Evolutionary conservation across 2,329 filamentous ascomycete species (phyloP).

Genomic region (Chrysoporthe cubensis): DNA sequence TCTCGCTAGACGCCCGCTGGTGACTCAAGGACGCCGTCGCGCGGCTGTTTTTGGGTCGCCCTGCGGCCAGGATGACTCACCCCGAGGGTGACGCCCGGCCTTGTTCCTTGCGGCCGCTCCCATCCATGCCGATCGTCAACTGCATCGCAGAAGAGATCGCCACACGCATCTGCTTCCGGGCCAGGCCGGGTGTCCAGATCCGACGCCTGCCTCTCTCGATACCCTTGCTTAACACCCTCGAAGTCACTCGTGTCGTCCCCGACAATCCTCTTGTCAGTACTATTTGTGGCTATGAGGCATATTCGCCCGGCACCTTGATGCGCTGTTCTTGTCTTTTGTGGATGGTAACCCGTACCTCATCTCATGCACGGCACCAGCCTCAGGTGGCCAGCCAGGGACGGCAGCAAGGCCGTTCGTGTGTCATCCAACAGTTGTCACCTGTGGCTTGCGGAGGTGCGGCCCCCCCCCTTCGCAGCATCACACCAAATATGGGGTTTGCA

Average conservation of each 20-base stretch:
- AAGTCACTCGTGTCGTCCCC: constrained; percentile 1
- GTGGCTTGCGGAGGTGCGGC: constrained; percentile 4
- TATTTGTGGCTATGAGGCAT: neutral
- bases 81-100: constrained; percentile 7
- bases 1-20: constrained; percentile 10
- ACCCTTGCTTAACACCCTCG: constrained; percentile 5
- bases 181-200: neutral
- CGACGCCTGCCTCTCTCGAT: neutral
- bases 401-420: neutral
- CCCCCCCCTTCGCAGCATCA: neutral
- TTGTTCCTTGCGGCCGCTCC: neutral
- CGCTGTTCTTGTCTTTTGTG: neutral
- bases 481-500: neutral
- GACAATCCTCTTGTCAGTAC: neutral
- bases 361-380: constrained; percentile 4
- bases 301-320: neutral
- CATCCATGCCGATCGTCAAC: neutral
- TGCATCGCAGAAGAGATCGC: neutral
- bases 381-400: constrained; percentile 13
- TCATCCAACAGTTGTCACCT: neutral
- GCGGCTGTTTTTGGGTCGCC: neutral
- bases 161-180: neutral
- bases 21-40: constrained; percentile 24
- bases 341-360: neutral
- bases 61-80: constrained; percentile 25